Base-by-base conservation (phyloP, 148 eudicot genomes). In the Vaccinium macrocarpon region DNA sequence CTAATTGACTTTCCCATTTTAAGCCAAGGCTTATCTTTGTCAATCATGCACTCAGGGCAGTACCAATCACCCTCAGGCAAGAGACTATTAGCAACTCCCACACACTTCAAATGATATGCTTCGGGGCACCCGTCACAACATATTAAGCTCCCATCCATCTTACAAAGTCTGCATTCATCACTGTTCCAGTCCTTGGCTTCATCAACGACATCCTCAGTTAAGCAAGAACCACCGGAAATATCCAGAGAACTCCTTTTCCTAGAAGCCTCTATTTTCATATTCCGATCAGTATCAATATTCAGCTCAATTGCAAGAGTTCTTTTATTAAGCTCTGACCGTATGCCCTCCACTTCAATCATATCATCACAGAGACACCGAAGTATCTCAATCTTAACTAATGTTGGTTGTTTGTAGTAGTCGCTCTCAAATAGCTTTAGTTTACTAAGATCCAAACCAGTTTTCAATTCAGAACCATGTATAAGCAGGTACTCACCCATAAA, bases 51-150 rank as follows among this genome's bases (percentile, higher is more conserved):
- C 87, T 97, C 99, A 15, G 98, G 99, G 87, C 99, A 97, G 80
- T 88, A 93, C 99, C 99, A 97, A 29, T 95, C 93, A 81, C 99
- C 99, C 82, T 95, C 97, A 23, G 99, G 99, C 92, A 97, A 87
- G 84, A 86, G 90, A 91, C 82, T 89, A 79, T 87, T 89, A 79
- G 90, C 89, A 88, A 97, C 93, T 53, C 98, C 99, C 4, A 93
- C 97, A 80, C 99, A 97, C 86, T 89, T 90, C 55, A 97, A 85
- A 90, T 97, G 99, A 86, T 88, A 97, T 78, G 99, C 98, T 61
- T 97, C 95, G 80, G 99, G 99, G 84, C 99, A 97, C 81, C 99
- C 97, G 87, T 97, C 99, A 87, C 99, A 97, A 80, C 99, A 97
- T 88, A 97, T 93, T 82, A 97, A 93, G 87, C 83, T 92, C 76